Conservation (phyloP, 805 yeast genomes). For the Candida parachauliodes region DNA sequence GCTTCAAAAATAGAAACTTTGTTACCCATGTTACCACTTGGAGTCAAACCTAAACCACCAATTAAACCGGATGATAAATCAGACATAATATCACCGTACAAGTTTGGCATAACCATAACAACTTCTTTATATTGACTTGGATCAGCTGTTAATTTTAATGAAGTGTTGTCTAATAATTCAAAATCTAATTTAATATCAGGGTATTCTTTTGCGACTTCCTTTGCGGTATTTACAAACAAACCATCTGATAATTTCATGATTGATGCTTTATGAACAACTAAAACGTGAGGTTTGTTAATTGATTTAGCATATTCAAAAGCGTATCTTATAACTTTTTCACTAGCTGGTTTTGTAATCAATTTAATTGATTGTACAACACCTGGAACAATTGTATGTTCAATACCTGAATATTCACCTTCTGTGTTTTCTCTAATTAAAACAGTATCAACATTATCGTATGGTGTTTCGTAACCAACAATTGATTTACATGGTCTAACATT, state of each 20-base stretch:
- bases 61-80: conserved; percentile 96
- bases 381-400: conserved; percentile 96
- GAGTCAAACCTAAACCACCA: conserved; percentile 98
- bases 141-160: conserved; percentile 83
- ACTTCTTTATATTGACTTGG: conserved; percentile 83
- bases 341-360: conserved; percentile 93
- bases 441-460: conserved; percentile 84
- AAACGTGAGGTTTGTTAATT: conserved; percentile 79
- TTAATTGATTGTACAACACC: conserved; percentile 98
- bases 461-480: conserved; percentile 89
- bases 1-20: conserved; percentile 98
- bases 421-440: conserved; percentile 98
- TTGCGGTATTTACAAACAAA: conserved; percentile 87
- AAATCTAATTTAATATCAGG: conserved; percentile 81
- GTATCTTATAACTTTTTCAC: conserved; percentile 93
- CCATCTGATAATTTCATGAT: conserved; percentile 99
- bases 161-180: conserved; percentile 94
- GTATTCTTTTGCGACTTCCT: conserved; percentile 84
- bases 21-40: conserved; percentile 99
- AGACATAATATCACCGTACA: conserved; percentile 98
- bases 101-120: conserved; percentile 98
- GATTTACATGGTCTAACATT: conserved; percentile 97
- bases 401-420: conserved; percentile 99
- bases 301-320: conserved; percentile 95
- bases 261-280: conserved; percentile 97